These are phyloP conservation scores for Amaranthus tricolor DNA, from an alignment of 179 eudicot species.

Conservation along the genomic window DNA sequence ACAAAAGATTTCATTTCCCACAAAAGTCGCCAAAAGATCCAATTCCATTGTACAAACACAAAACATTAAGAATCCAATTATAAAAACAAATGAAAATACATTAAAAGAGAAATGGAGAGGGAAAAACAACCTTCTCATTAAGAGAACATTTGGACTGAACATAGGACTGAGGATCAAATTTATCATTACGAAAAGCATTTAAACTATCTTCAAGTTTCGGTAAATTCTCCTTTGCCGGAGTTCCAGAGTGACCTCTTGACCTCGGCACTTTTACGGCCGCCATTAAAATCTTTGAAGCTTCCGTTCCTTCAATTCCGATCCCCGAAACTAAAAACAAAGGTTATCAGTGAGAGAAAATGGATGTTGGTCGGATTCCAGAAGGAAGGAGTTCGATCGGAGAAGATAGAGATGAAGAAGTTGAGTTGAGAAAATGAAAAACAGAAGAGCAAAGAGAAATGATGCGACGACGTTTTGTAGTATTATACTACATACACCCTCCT, in stretches of 20 bases:
- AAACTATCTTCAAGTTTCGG: constrained; percentile 50
- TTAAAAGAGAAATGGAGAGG: background rate
- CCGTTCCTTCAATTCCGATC: background rate
- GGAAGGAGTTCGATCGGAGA: background rate
- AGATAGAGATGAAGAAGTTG: background rate
- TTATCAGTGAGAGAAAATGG: background rate
- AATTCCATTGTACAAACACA: too few species aligned
- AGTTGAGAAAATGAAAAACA: background rate
- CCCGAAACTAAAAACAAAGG: constrained; percentile 9
- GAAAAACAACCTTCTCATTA: constrained; percentile 41
- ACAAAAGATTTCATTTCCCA: too few species aligned
- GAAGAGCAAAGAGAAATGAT: too few species aligned
- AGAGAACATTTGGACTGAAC: constrained; percentile 53
- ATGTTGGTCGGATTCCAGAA: background rate
- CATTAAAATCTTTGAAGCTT: constrained; percentile 6
- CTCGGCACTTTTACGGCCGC: constrained; percentile 44
- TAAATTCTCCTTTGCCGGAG: constrained; percentile 47
- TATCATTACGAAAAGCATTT: constrained; percentile 41
- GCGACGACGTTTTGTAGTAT: too few species aligned
- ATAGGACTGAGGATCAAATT: constrained; percentile 43
- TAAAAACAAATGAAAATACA: background rate
- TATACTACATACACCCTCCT: too few species aligned
- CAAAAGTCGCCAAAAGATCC: too few species aligned
- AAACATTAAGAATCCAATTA: background rate
- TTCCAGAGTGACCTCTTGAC: constrained; percentile 34